phyloP scores from a whole-genome alignment of 192 early-diverging fungal species.

The Coemansia sp. region DNA sequence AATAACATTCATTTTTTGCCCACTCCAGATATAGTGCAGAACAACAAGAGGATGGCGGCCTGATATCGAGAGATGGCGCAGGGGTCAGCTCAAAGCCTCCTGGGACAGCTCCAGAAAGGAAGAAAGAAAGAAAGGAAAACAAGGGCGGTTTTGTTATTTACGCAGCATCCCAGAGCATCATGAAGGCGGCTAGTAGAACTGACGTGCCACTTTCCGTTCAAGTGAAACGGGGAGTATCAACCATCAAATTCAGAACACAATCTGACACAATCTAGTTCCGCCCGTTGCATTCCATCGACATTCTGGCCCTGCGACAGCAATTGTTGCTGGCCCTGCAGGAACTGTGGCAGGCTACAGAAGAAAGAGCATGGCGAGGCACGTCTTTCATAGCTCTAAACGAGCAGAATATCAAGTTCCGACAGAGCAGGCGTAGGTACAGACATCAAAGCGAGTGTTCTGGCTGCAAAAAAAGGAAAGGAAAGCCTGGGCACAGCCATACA shows the following conservation, averaged over 20 bases:
- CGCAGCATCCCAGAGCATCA: background rate
- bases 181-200: background rate
- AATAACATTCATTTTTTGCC: background rate
- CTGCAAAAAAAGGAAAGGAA: background rate
- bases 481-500: background rate
- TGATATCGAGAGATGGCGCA: conserved; percentile 5
- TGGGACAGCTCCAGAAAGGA: background rate
- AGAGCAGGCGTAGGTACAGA: no score
- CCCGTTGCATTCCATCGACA: background rate
- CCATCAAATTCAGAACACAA: background rate
- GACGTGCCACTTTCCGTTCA: background rate
- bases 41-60: background rate
- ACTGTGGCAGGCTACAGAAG: background rate
- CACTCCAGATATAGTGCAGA: conserved; percentile 3
- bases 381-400: no score
- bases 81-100: conserved; percentile 14
- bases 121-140: background rate
- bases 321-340: background rate
- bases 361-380: no score
- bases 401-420: no score
- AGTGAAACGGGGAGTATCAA: background rate
- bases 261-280: background rate
- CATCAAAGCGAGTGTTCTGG: background rate
- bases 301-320: background rate
- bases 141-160: background rate